phyloP scores from a whole-genome alignment of 768 basidiomycete genomes.

The Cyclocybe cylindracea region DNA sequence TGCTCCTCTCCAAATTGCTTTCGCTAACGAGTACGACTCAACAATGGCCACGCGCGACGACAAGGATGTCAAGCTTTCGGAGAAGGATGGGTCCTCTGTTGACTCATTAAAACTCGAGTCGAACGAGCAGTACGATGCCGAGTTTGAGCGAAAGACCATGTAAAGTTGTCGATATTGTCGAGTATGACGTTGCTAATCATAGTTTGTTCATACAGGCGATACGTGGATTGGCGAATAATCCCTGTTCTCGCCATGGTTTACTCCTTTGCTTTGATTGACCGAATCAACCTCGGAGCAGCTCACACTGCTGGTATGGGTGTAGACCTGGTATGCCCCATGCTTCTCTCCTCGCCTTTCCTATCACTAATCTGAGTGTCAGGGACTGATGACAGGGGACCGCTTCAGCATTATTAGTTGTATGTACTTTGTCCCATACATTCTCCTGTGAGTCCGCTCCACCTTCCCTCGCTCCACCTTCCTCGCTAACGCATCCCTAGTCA shows the following conservation, averaged over 20 bases:
- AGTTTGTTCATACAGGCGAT: constrained; percentile 27
- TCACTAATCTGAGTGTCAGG: constrained; percentile 15
- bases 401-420: constrained; percentile 43
- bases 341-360: neutral
- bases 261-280: constrained; percentile 44
- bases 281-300: constrained; percentile 44
- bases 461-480: neutral
- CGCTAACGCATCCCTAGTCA: constrained; percentile 30
- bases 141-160: neutral
- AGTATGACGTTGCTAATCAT: too few species aligned
- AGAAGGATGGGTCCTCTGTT: too few species aligned
- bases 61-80: too few species aligned
- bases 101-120: too few species aligned
- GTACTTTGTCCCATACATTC: constrained; percentile 46
- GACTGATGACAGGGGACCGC: constrained; percentile 32
- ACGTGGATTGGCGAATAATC: constrained; percentile 42
- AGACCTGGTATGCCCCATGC: constrained; percentile 27
- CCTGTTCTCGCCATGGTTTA: constrained; percentile 42
- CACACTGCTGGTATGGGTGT: constrained; percentile 45
- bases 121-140: too few species aligned
- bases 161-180: too few species aligned
- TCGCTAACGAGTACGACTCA: too few species aligned
- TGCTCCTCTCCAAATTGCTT: too few species aligned
- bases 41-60: too few species aligned
- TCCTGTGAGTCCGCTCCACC: constrained; percentile 31